Base-by-base conservation (phyloP, 306 rosid species). In the Lathyrus oleraceus region DNA sequence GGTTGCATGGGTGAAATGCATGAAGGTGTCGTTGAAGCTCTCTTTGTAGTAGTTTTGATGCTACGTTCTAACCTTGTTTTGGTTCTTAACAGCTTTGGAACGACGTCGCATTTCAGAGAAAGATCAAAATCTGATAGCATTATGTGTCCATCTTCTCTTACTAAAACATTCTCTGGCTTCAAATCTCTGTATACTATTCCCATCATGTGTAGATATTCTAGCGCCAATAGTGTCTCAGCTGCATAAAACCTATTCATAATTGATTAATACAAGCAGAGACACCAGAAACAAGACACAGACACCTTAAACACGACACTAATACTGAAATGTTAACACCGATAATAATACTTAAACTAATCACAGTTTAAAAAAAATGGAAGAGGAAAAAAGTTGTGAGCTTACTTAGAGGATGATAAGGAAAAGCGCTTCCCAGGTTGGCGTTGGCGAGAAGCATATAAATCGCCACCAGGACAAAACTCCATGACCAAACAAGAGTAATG, bases 381-480 rank as follows among this genome's bases (percentile, higher is more conserved):
- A 51, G 11, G 10, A 53, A 53, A 56, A 13, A 12, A 16, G 17
- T 57, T 13, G 5, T 27, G 16, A 47, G 61, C 62, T 69, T 84
- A 93, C 99, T 84, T 91, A 17, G 96, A 65, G 2, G 99, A 88
- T 12, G 96, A 61, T 57, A 91, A 54, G 75, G 68, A 44, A 56
- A 94, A 94, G 60, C 97, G 90, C 30, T 83, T 87, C 14, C 82
- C 78, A 0, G 96, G 96, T 3, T 67, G 95, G 65, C 97, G 90
- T 61, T 82, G 96, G 11, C 99, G 83, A 15, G 97, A 77, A 23
- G 89, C 96, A 14, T 91, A 94, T 74, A 91, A 81, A 61, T 94
- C 99, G 0, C 99, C 99, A 12, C 99, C 99, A 17, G 99, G 97
- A 19, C 99, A 94, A 64, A 94, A 94, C 89, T 94, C 99, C 99